These are phyloP conservation scores for Candida awuae DNA, from an alignment of 805 yeast genomes.

Conservation along the genomic window DNA sequence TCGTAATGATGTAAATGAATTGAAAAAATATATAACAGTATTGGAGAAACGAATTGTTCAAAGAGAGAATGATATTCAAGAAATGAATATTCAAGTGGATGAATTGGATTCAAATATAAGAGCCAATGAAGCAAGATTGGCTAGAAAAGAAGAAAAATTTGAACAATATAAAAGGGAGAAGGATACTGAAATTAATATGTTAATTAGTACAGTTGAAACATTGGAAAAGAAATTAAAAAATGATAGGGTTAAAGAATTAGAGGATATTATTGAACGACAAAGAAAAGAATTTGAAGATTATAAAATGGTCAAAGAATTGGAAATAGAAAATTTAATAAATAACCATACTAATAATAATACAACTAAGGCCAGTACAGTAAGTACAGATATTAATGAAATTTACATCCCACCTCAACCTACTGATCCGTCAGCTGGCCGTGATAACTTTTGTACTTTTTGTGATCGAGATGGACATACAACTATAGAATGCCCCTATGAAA, in stretches of 20 bases:
- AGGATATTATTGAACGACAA: neutral
- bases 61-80: slow-evolving; percentile 38
- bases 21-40: slow-evolving; percentile 12
- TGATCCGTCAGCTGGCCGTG: slow-evolving; percentile 70
- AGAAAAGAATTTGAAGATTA: neutral
- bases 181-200: slow-evolving; percentile 49
- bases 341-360: slow-evolving; percentile 1
- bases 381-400: slow-evolving; percentile 20
- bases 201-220: slow-evolving; percentile 49
- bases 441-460: slow-evolving; percentile 87
- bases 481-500: slow-evolving; percentile 79
- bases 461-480: slow-evolving; percentile 86
- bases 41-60: slow-evolving; percentile 32
- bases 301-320: neutral
- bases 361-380: too few species aligned
- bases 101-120: slow-evolving; percentile 41
- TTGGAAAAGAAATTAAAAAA: slow-evolving; percentile 41
- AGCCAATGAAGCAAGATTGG: slow-evolving; percentile 37
- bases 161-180: slow-evolving; percentile 39
- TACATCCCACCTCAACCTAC: slow-evolving; percentile 39
- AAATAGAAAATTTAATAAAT: neutral
- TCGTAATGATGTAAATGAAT: slow-evolving; percentile 6
- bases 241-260: slow-evolving; percentile 4
- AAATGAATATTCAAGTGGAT: slow-evolving; percentile 39
- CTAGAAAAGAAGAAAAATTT: slow-evolving; percentile 39